Evolutionary conservation across 441 rosid genomes (phyloP).

Genomic region (Manihot esculenta): DNA sequence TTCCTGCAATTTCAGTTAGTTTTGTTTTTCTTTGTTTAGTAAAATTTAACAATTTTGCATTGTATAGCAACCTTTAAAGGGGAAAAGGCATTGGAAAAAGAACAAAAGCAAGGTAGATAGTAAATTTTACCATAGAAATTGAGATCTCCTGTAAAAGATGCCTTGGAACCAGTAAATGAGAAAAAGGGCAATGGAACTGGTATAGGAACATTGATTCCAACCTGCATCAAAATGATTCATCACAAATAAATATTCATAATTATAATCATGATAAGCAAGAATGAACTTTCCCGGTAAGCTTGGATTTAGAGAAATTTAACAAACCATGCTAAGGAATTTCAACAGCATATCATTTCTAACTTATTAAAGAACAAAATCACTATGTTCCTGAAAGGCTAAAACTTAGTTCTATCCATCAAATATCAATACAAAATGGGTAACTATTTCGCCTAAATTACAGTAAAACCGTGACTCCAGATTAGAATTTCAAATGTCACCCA

Average conservation of each 20-base stretch:
- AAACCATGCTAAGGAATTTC: background rate
- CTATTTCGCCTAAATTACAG: too few relatives aligned
- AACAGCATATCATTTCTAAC: background rate
- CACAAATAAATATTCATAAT: background rate
- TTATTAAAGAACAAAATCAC: background rate
- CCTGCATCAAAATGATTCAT: constrained; percentile 39
- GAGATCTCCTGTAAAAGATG: constrained; percentile 87
- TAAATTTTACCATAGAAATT: constrained; percentile 73
- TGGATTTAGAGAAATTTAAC: background rate
- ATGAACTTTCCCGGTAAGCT: constrained; percentile 3
- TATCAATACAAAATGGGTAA: background rate
- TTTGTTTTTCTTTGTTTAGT: too few relatives aligned
- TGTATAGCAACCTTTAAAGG: too few relatives aligned
- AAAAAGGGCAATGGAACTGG: constrained; percentile 93
- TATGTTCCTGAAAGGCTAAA: background rate
- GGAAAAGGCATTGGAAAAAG: constrained; percentile 4
- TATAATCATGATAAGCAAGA: background rate
- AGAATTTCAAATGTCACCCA: too few relatives aligned
- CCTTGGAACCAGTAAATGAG: constrained; percentile 86
- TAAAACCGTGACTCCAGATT: too few relatives aligned
- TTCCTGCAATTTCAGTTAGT: constrained; percentile 50
- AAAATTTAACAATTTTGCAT: too few relatives aligned
- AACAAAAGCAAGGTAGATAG: background rate
- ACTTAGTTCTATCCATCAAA: background rate
- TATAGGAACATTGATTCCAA: constrained; percentile 92